Base-by-base conservation (phyloP, 2,329 filamentous ascomycete species). In the Colletotrichum sp. region DNA sequence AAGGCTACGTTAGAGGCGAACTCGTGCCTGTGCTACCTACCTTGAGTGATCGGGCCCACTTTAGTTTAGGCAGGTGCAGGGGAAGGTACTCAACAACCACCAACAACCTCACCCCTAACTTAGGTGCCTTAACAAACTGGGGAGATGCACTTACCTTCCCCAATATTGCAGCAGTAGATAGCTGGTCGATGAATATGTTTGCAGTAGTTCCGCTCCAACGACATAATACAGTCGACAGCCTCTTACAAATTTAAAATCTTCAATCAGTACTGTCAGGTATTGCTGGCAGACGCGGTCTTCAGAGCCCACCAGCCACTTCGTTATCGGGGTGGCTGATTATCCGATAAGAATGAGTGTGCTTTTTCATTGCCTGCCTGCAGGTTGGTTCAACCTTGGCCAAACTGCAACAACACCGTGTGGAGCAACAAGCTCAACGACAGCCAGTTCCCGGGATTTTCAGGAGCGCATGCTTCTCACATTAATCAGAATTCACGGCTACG, bases 311-410 rank as follows among this genome's bases (percentile, higher is more conserved):
- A 57, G 39, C 14, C 28, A 30, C 14, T 14, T 28, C 12, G 16
- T 72, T 72, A 75, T 67, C 60, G 28, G 30, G 13, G 60, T 74
- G 72, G 72, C 72, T 24, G 43, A 48, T 14, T 12, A 6, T 28
- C 24, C 55, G 68, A 70, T 70, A 73, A 43, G 68, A 67, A 55
- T 73, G 28, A 32, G 68, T 57, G 65, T 73, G 57, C 57, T 61
- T 61, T 61, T 61, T 61, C 16, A 16, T 28, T 30, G 32, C 28
- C 36, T 30, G 26, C 64, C 57, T 18, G 14, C 9, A 16, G 18
- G 9, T 36, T 36, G 39, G 39, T 68, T 57, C 65, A 73, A 57
- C 57, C 71, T 73, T 14, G 65, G 30, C 26, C 14, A 34, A 30
- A 43, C 9, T 14, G 24, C 30, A 55, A 57, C 48, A n/a, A 32